These are phyloP conservation scores for Moesziomyces sp. DNA, from an alignment of 1,284 basidiomycete genomes.

Conservation along the genomic window DNA sequence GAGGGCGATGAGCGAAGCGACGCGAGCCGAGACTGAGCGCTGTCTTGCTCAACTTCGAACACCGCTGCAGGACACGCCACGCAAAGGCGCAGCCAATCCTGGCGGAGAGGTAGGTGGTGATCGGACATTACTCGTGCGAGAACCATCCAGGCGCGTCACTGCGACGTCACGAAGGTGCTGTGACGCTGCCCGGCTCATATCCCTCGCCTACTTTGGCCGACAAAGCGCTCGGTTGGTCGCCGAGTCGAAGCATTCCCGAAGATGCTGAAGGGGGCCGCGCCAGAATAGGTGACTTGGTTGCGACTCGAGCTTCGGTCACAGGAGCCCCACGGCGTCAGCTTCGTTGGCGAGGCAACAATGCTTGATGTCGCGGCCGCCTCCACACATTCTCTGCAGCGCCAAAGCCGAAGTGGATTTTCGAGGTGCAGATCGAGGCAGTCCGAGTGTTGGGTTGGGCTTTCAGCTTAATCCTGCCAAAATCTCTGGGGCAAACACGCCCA, in stretches of 20 bases:
- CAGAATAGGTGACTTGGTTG: too few relatives aligned
- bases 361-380: not conserved
- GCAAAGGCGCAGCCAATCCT: not conserved
- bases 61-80: constrained; percentile 1
- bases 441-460: not conserved
- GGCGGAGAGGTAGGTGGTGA: not conserved
- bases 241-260: too few relatives aligned
- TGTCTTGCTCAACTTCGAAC: not conserved
- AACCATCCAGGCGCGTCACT: not conserved
- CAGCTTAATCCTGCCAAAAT: not conserved
- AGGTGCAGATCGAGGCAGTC: not conserved
- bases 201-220: too few relatives aligned
- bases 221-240: too few relatives aligned
- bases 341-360: too few relatives aligned
- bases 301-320: too few relatives aligned
- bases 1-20: not conserved
- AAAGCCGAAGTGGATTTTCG: not conserved
- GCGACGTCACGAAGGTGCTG: too few relatives aligned
- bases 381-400: not conserved
- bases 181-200: too few relatives aligned
- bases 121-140: constrained; percentile 7
- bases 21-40: constrained; percentile 4
- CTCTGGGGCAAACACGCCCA: not conserved
- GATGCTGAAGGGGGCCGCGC: too few relatives aligned
- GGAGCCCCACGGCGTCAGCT: too few relatives aligned